phyloP scores from a whole-genome alignment of 2,329 filamentous ascomycete species.

The Simplicillium sp. region DNA sequence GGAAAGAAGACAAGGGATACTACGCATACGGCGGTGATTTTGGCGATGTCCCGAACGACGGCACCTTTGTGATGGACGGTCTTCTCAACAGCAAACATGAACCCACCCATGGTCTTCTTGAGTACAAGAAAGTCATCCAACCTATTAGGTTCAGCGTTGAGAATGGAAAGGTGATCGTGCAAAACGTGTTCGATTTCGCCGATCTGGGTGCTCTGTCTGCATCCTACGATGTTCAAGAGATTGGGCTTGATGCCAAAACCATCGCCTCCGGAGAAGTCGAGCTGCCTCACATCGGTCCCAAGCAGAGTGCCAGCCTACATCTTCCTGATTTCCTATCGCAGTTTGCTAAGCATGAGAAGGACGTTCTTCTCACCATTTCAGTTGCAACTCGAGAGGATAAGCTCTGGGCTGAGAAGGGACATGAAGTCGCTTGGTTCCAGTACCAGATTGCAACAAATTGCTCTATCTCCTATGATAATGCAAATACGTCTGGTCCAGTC shows the following conservation, averaged over 20 bases:
- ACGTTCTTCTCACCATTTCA: slow-evolving; percentile 35
- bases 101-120: slow-evolving; percentile 45
- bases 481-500: slow-evolving; percentile 2
- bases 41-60: slow-evolving; percentile 50
- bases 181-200: slow-evolving; percentile 41
- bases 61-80: slow-evolving; percentile 54
- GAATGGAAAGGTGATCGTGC: slow-evolving; percentile 25
- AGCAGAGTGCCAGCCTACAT: slow-evolving; percentile 21
- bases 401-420: slow-evolving; percentile 40
- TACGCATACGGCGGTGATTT: slow-evolving; percentile 56
- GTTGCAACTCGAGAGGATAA: slow-evolving; percentile 32
- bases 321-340: slow-evolving; percentile 18
- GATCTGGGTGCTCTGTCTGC: slow-evolving; percentile 30
- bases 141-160: slow-evolving; percentile 35
- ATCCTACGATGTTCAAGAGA: slow-evolving; percentile 32
- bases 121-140: slow-evolving; percentile 49
- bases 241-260: slow-evolving; percentile 13
- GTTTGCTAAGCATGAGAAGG: slow-evolving; percentile 18
- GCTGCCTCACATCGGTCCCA: slow-evolving; percentile 29
- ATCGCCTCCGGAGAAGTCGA: slow-evolving; percentile 26
- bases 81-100: slow-evolving; percentile 42
- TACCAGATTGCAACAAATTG: slow-evolving; percentile 21
- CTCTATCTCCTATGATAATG: too few relatives aligned
- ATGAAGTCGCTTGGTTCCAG: slow-evolving; percentile 48
- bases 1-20: slow-evolving; percentile 34